Evolutionary conservation across 1,284 basidiomycete genomes (phyloP).

Genomic region (Hortiboletus rubellus): DNA sequence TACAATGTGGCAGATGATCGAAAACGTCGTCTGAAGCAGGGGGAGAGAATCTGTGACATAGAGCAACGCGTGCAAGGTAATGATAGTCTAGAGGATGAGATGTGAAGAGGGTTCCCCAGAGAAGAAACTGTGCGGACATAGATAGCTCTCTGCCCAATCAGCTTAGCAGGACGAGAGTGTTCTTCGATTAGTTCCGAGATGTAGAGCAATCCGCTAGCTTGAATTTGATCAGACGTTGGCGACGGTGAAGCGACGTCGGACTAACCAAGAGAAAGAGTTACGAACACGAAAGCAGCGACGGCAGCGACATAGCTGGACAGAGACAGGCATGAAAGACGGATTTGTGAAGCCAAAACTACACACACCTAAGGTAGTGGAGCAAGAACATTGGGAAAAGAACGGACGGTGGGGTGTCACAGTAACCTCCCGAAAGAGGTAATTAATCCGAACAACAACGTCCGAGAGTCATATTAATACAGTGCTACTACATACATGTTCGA

Average conservation of each 20-base stretch:
- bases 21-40: conserved; percentile 70
- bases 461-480: neutral
- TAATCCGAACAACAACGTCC: neutral
- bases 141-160: conserved; percentile 76
- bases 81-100: conserved; percentile 58
- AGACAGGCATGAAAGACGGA: neutral
- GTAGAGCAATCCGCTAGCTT: conserved; percentile 90
- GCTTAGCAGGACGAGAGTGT: conserved; percentile 78
- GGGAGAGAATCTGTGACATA: conserved; percentile 82
- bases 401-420: neutral
- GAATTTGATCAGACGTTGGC: conserved; percentile 16
- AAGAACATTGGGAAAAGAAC: conserved; percentile 12
- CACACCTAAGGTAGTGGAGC: conserved; percentile 54
- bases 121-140: conserved; percentile 63
- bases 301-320: conserved; percentile 62
- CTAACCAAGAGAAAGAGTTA: conserved; percentile 77
- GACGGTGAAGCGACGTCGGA: neutral
- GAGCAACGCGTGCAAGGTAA: conserved; percentile 74
- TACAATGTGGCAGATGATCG: conserved; percentile 78
- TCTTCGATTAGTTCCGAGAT: conserved; percentile 95
- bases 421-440: conserved; percentile 5
- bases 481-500: conserved; percentile 25
- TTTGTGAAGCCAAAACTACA: neutral
- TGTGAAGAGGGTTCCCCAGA: conserved; percentile 2
- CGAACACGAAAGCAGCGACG: conserved; percentile 71